Percentiles rank a stretch among this genome's conserved stretches.
Evolutionary conservation across 176 grass and related monocot species (phyloP).

Genomic region (Ampelocalamus luodianensis): DNA sequence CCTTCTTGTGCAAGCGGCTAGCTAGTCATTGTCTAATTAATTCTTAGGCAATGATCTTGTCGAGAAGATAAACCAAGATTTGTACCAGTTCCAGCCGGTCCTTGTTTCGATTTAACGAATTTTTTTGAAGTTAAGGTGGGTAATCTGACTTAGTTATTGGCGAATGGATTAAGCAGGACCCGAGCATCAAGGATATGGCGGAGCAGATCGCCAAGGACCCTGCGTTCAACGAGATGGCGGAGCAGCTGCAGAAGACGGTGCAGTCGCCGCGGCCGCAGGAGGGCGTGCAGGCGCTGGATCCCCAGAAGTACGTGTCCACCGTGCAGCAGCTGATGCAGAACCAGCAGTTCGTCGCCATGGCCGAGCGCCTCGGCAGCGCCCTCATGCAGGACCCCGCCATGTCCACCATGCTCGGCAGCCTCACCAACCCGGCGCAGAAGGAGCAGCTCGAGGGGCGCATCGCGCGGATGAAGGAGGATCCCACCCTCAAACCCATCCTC

Average conservation of each 20-base stretch:
- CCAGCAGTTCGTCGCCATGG: constrained; percentile 89
- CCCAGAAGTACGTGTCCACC: constrained; percentile 81
- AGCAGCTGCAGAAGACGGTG: constrained; percentile 92
- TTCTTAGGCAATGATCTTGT: neutral
- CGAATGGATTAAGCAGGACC: constrained; percentile 51
- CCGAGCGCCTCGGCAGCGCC: constrained; percentile 81
- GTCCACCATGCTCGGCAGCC: constrained; percentile 74
- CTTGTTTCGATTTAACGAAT: too few species aligned
- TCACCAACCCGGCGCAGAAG: constrained; percentile 74
- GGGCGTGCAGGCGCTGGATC: constrained; percentile 57
- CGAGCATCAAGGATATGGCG: constrained; percentile 94
- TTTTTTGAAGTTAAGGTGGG: neutral
- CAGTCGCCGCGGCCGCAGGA: constrained; percentile 45
- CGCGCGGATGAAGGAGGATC: constrained; percentile 82
- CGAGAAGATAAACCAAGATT: neutral
- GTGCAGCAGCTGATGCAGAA: constrained; percentile 99
- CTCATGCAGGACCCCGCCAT: constrained; percentile 95
- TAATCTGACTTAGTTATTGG: neutral
- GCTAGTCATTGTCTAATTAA: neutral
- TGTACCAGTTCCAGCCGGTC: neutral
- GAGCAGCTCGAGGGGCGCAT: constrained; percentile 81
- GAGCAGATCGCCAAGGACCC: constrained; percentile 97
- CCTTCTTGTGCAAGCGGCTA: neutral
- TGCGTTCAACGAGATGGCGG: constrained; percentile 86
- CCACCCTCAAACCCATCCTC: constrained; percentile 79